Evolutionary conservation across 2,329 filamentous ascomycete genomes (phyloP).

Genomic region (Claviceps quebecensis): DNA sequence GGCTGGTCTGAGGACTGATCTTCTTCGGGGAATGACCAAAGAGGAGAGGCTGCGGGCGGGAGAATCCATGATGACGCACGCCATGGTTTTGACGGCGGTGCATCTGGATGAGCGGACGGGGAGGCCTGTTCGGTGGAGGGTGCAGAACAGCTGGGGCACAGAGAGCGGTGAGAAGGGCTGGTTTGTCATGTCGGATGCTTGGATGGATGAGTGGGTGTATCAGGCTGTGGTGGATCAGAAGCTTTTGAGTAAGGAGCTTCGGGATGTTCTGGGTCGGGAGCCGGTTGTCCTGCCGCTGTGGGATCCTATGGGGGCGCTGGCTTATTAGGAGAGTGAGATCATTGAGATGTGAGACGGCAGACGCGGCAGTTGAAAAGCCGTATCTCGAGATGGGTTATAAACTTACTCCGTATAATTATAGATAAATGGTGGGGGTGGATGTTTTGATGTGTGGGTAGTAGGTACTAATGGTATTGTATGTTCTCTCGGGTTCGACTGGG

Average conservation of each 20-base stretch:
- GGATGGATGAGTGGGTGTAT: conserved; percentile 72
- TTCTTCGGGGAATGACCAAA: conserved; percentile 62
- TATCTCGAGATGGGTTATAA: too few relatives aligned
- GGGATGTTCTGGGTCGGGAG: conserved; percentile 55
- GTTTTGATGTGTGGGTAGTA: too few relatives aligned
- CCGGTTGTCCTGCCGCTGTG: conserved; percentile 60
- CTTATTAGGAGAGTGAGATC: conserved; percentile 21
- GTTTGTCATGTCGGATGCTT: conserved; percentile 77
- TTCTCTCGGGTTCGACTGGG: too few relatives aligned
- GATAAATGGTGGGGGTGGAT: too few relatives aligned
- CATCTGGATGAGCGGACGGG: conserved; percentile 53
- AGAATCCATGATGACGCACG: conserved; percentile 78
- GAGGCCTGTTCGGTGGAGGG: conserved; percentile 62
- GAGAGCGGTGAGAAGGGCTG: conserved; percentile 58
- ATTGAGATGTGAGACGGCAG: too few relatives aligned
- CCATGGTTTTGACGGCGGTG: conserved; percentile 81
- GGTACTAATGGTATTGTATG: too few relatives aligned
- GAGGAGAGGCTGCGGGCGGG: conserved; percentile 58
- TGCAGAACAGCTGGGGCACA: conserved; percentile 76
- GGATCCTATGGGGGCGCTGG: conserved; percentile 69
- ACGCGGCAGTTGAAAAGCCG: too few relatives aligned
- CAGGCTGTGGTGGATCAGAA: conserved; percentile 72
- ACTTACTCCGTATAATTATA: too few relatives aligned
- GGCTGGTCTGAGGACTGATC: conserved; percentile 64
- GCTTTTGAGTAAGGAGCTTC: conserved; percentile 50